Evolutionary conservation across 176 grass and related monocot species (phyloP).

Genomic region (Paspalum notatum): DNA sequence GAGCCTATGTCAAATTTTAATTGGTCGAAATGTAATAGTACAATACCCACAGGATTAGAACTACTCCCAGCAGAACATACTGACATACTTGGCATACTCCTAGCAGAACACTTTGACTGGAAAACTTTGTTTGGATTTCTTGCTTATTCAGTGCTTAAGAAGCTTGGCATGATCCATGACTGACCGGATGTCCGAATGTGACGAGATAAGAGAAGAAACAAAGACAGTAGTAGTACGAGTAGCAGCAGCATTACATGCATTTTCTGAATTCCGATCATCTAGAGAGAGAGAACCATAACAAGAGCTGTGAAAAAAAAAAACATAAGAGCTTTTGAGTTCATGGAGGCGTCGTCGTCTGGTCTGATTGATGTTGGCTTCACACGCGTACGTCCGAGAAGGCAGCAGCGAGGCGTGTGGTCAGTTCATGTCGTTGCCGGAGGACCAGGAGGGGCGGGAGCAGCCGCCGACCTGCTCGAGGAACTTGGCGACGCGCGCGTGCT

Average conservation of each 20-base stretch:
- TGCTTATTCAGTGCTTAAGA: conserved; percentile 34
- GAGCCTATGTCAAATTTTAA: too few relatives aligned
- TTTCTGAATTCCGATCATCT: neutral
- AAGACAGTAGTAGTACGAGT: neutral
- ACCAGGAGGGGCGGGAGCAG: conserved; percentile 34
- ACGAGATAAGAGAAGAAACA: neutral
- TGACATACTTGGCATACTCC: too few relatives aligned
- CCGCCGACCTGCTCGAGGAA: conserved; percentile 75
- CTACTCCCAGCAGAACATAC: too few relatives aligned
- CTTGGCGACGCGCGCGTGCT: conserved; percentile 74
- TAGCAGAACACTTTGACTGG: neutral
- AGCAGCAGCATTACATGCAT: conserved; percentile 21
- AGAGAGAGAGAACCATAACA: neutral
- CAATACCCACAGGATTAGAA: too few relatives aligned
- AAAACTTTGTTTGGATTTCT: neutral
- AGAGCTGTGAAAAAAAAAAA: too few relatives aligned
- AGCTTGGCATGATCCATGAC: conserved; percentile 14
- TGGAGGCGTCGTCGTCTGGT: neutral
- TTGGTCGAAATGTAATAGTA: too few relatives aligned
- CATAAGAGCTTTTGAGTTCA: too few relatives aligned
- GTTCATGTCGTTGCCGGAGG: conserved; percentile 59
- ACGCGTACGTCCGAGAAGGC: conserved; percentile 7
- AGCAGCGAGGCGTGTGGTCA: conserved; percentile 17
- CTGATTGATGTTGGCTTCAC: neutral
- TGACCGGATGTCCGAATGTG: neutral